phyloP scores from a whole-genome alignment of 2,329 filamentous ascomycete species.

The Hyphodiscus sp. region DNA sequence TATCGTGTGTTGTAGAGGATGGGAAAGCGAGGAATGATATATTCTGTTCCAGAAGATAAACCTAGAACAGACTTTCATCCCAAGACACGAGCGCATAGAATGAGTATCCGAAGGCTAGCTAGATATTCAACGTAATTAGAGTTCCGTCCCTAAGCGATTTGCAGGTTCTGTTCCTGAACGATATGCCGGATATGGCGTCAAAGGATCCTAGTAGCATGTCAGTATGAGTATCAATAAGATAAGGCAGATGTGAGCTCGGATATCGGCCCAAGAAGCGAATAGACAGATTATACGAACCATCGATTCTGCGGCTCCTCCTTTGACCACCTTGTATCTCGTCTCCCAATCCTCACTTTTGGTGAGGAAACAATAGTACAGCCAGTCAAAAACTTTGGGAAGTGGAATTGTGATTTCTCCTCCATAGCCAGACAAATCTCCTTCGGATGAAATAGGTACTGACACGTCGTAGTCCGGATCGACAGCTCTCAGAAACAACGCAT shows the following conservation, averaged over 20 bases:
- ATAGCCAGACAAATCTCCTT: neutral
- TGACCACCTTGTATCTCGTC: constrained; percentile 1
- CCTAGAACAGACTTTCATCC: too few species aligned
- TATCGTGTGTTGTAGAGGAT: too few species aligned
- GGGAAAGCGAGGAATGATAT: too few species aligned
- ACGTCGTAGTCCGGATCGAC: neutral
- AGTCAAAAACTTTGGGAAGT: constrained; percentile 7
- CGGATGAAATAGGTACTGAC: neutral
- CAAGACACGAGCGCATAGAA: too few species aligned
- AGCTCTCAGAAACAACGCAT: neutral
- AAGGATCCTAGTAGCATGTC: neutral
- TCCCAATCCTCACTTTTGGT: constrained; percentile 4
- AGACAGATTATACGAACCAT: neutral
- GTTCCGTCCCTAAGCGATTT: neutral
- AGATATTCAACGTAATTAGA: neutral
- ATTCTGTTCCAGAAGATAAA: too few species aligned
- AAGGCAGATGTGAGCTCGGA: neutral
- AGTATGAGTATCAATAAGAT: neutral
- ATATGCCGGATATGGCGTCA: neutral
- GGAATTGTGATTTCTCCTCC: constrained; percentile 2
- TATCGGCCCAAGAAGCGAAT: neutral
- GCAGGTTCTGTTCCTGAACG: neutral
- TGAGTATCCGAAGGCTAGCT: too few species aligned
- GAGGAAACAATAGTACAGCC: constrained; percentile 2
- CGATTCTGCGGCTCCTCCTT: neutral